These are phyloP conservation scores for Dentipellis sp. DNA, from an alignment of 768 basidiomycete species.

Conservation along the genomic window DNA sequence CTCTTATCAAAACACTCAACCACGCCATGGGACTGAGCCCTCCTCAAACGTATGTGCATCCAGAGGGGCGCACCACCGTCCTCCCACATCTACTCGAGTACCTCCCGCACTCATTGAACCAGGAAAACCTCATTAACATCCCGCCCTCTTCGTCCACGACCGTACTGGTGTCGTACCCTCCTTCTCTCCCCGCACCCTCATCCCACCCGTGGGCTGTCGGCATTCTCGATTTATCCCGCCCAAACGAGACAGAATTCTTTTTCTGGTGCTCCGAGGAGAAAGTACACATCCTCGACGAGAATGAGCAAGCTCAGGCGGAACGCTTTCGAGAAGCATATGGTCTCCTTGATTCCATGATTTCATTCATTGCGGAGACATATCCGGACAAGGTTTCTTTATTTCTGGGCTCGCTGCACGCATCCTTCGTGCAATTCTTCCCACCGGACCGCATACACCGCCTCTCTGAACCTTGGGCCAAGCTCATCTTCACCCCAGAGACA, in stretches of 20 bases:
- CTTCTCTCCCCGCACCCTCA: not conserved
- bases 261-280: conserved; percentile 2
- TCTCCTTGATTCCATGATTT: not conserved
- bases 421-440: not conserved
- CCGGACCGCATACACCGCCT: not conserved
- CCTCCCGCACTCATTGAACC: not conserved
- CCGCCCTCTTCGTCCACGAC: not conserved
- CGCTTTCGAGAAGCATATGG: not conserved
- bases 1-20: not conserved
- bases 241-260: not conserved
- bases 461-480: not conserved
- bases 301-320: not conserved
- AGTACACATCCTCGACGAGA: not conserved
- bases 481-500: not conserved
- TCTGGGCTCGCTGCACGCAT: not conserved
- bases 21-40: not conserved
- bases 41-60: not conserved
- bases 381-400: not conserved
- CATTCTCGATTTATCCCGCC: not conserved
- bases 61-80: not conserved
- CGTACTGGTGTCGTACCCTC: not conserved
- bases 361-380: not conserved
- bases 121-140: not conserved
- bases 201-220: not conserved
- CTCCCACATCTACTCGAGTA: not conserved